These are phyloP conservation scores for Beauveria brongniartii DNA, from an alignment of 2,329 filamentous ascomycete species.

Conservation along the genomic window DNA sequence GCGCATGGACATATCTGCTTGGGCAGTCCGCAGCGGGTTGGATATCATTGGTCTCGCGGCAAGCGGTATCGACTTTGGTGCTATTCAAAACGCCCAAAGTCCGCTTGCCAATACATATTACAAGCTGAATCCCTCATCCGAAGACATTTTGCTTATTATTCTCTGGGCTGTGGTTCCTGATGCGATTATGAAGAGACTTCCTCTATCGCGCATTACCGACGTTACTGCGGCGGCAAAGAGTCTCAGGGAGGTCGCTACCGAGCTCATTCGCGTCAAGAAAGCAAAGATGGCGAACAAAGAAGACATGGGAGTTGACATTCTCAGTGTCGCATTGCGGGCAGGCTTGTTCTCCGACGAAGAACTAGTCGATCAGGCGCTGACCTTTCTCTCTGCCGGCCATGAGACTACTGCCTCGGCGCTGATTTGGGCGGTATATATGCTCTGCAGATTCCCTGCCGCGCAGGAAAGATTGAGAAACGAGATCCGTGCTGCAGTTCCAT, in stretches of 20 bases:
- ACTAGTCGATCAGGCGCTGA: constrained; percentile 3
- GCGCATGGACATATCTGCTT: constrained; percentile 15
- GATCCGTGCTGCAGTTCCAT: not conserved
- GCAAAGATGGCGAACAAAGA: constrained; percentile 13
- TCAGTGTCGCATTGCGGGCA: not conserved
- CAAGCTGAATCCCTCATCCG: constrained; percentile 15
- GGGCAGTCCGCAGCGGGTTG: constrained; percentile 20
- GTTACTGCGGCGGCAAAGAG: not conserved
- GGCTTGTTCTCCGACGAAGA: not conserved
- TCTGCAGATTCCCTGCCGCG: not conserved
- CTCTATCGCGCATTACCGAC: not conserved
- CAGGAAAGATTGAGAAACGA: not conserved
- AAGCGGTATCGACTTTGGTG: constrained; percentile 25
- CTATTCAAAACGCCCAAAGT: constrained; percentile 23
- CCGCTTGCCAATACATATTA: constrained; percentile 26
- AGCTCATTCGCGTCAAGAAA: not conserved
- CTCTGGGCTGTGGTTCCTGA: constrained; percentile 9
- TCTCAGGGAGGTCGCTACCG: not conserved
- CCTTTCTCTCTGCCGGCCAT: constrained; percentile 1
- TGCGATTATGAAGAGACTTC: not conserved
- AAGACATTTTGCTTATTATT: constrained; percentile 4
- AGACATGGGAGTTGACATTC: constrained; percentile 15
- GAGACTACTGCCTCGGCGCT: constrained; percentile 1
- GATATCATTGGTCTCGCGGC: constrained; percentile 28
- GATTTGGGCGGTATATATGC: not conserved